A percentile compares a stretch with the other conserved stretches of the same genome.
Evolutionary conservation across 208 protist genomes (phyloP).

Genomic region (Trichomonas vaginalis): DNA sequence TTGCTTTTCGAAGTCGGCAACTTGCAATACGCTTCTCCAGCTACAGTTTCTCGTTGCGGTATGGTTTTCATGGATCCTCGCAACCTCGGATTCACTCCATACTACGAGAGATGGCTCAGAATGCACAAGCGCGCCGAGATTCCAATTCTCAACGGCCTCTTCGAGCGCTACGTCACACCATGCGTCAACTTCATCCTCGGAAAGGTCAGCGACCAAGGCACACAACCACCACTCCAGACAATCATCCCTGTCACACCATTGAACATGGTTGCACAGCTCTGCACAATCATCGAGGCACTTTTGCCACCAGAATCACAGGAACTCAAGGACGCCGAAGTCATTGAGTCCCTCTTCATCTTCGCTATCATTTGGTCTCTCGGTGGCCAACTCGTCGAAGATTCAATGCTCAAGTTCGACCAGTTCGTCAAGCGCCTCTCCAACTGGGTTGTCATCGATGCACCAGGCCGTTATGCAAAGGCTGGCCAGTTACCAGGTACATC

Average conservation of each 20-base stretch:
- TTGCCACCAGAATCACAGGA: conserved; percentile 49
- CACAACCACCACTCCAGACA: background rate
- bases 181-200: conserved; percentile 11
- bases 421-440: conserved; percentile 73
- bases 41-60: conserved; percentile 89
- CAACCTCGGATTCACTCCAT: conserved; percentile 63
- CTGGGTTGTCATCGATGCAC: conserved; percentile 63
- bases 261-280: conserved; percentile 77
- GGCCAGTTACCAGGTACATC: background rate
- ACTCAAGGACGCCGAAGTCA: conserved; percentile 51
- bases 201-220: background rate
- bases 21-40: conserved; percentile 92
- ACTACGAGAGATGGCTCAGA: conserved; percentile 18
- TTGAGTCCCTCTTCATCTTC: conserved; percentile 82
- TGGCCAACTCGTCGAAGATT: conserved; percentile 51
- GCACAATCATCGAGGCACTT: conserved; percentile 60
- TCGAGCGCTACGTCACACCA: background rate
- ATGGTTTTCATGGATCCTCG: conserved; percentile 95
- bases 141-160: background rate
- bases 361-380: conserved; percentile 82
- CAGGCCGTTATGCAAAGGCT: background rate
- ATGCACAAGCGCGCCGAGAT: background rate
- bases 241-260: conserved; percentile 58
- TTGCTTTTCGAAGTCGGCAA: conserved; percentile 92
- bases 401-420: conserved; percentile 67